phyloP scores from a whole-genome alignment of 2,329 filamentous ascomycete genomes.

The Epichloe sibirici region DNA sequence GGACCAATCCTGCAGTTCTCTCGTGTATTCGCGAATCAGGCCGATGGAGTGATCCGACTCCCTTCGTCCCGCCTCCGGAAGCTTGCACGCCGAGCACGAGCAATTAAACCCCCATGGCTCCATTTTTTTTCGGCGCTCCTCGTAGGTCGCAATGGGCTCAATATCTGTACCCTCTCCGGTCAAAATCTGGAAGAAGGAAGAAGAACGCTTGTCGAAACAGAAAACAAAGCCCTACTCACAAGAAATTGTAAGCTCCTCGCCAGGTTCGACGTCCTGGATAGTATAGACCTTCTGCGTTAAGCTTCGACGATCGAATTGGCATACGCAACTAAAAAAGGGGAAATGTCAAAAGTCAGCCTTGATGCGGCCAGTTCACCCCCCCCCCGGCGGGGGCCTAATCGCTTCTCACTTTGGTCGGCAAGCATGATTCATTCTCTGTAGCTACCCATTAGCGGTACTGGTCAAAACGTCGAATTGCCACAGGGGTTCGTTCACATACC shows the following conservation, averaged over 20 bases:
- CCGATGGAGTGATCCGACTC: background rate
- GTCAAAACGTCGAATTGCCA: too few species aligned
- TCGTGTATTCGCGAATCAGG: background rate
- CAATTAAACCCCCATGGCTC: background rate
- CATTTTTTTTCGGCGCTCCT: background rate
- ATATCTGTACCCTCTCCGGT: background rate
- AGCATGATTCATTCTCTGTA: background rate
- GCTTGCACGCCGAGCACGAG: background rate
- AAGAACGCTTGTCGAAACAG: too few species aligned
- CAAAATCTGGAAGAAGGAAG: too few species aligned
- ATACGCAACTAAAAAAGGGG: background rate
- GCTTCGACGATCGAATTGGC: background rate
- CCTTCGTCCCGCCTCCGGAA: background rate
- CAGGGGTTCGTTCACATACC: background rate
- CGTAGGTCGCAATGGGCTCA: background rate
- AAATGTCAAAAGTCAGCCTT: background rate
- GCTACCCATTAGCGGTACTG: background rate
- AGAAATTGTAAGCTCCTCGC: background rate
- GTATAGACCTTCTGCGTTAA: background rate
- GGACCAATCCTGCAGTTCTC: background rate
- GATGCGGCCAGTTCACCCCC: background rate
- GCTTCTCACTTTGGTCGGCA: background rate
- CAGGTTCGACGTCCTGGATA: background rate
- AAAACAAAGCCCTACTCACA: background rate
- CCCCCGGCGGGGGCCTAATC: background rate